These are phyloP conservation scores for Kodamaea kaohsiungensis DNA, from an alignment of 805 yeast genomes.

Conservation along the genomic window DNA sequence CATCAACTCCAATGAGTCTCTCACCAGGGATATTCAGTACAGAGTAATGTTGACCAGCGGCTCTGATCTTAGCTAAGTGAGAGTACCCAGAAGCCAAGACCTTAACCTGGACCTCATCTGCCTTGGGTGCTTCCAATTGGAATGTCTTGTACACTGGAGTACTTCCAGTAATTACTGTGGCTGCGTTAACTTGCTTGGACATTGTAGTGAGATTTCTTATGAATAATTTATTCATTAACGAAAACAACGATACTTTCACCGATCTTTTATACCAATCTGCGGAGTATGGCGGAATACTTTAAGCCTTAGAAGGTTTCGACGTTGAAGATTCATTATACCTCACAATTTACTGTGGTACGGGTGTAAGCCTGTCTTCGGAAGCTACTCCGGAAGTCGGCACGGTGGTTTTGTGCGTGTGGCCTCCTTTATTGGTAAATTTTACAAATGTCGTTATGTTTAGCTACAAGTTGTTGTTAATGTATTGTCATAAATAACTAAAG, in stretches of 20 bases:
- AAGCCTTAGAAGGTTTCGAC: no score
- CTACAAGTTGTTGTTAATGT: no score
- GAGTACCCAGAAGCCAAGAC: conserved; percentile 13
- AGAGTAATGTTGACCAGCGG: conserved; percentile 12
- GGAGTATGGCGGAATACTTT: neutral
- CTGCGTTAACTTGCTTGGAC: conserved; percentile 3
- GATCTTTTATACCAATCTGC: neutral
- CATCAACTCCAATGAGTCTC: conserved; percentile 13
- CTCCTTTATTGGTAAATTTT: neutral
- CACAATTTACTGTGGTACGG: neutral
- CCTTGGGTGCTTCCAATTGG: conserved; percentile 6
- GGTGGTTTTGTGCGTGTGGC: neutral
- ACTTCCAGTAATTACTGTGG: conserved; percentile 5
- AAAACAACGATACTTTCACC: neutral
- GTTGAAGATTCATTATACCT: no score
- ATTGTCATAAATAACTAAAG: no score
- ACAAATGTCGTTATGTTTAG: neutral
- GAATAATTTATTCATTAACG: neutral
- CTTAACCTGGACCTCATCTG: conserved; percentile 13
- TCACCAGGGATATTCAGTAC: conserved; percentile 2
- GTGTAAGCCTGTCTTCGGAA: neutral
- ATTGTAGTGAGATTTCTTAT: neutral
- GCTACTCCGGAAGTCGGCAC: neutral
- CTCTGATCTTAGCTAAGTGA: conserved; percentile 12
- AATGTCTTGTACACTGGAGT: conserved; percentile 6